Base-by-base conservation (phyloP, 2,329 filamentous ascomycete genomes). In the Cladophialophora immunda region DNA sequence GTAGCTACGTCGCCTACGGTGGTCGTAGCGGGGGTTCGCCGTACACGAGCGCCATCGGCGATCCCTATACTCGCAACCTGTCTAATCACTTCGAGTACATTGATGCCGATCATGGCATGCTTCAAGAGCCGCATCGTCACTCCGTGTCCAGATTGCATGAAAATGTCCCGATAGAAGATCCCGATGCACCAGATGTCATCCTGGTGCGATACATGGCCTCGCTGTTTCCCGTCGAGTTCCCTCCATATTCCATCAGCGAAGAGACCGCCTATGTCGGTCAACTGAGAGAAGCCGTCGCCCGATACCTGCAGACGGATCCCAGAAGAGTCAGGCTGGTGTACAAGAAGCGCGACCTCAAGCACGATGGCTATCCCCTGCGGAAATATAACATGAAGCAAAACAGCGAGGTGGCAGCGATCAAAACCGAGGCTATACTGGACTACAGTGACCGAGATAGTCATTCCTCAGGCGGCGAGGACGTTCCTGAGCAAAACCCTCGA, bases 361-460 rank as follows among this genome's bases (percentile, higher is more conserved):
- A 82, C 66, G 78, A 84, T 70, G 62, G 70, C 4, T 69, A 70
- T 47, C 72, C 78, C 9, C 80, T 81, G 64, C 79, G 78, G 67
- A 72, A 76, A 38, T 81, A 82, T 65, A 79, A 81, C 17, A 74
- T 84, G 38, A 83, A 83, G 68, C 82, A 84, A 68, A 78, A 83
- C 58, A 83, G 81, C 3, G 79, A 82, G 70, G 76, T 84, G 57
- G 72, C 82, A 62, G 81, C 79, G 60, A 81, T 83, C 45, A 78
- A 83, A 30, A 80, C 79, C 4, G 79, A 81, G 53, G 56, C 66
- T 19, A n/a, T 66, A 5, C 61, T 67, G 32, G 65, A 73, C 50
- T 72, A 73, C 64, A 66, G 62, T 41, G 68, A 70, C 55, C 61
- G 67, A 55, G 66, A 71, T 22, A 69, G 68, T 59, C 61, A 66